Conservation (phyloP, 306 rosid genomes). For the Heteromeles arbutifolia region DNA sequence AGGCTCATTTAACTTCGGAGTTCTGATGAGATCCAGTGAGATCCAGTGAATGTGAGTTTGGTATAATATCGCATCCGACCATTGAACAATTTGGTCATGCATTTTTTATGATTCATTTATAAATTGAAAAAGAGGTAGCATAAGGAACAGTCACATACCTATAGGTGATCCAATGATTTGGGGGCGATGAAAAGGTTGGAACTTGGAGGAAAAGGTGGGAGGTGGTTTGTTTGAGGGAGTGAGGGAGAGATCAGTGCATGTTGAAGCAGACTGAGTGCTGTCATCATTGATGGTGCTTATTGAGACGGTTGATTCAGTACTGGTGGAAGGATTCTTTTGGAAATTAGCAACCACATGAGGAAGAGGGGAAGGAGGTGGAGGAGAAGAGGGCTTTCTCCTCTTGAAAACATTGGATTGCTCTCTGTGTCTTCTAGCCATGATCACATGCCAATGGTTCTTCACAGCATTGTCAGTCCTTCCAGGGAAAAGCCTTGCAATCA, state of each 20-base stretch:
- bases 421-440: constrained; percentile 76
- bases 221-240: constrained; percentile 30
- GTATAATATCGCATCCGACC: background rate
- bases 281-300: constrained; percentile 41
- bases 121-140: background rate
- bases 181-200: constrained; percentile 12
- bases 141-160: constrained; percentile 24
- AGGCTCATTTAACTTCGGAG: no score
- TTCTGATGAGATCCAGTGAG: no score
- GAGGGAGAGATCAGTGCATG: constrained; percentile 59
- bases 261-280: constrained; percentile 35
- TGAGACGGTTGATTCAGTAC: constrained; percentile 49
- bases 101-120: background rate
- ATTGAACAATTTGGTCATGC: background rate
- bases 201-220: constrained; percentile 8
- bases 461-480: constrained; percentile 94
- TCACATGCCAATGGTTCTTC: constrained; percentile 93
- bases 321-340: constrained; percentile 31
- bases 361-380: constrained; percentile 6
- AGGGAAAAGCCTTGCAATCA: constrained; percentile 77
- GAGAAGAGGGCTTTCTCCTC: constrained; percentile 46
- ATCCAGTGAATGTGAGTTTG: background rate
- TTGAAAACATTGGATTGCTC: constrained; percentile 45
- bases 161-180: constrained; percentile 20
- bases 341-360: constrained; percentile 13